These are phyloP conservation scores for Kurtzmaniella quercitrusa DNA, from an alignment of 1,139 yeast genomes.

Conservation along the genomic window DNA sequence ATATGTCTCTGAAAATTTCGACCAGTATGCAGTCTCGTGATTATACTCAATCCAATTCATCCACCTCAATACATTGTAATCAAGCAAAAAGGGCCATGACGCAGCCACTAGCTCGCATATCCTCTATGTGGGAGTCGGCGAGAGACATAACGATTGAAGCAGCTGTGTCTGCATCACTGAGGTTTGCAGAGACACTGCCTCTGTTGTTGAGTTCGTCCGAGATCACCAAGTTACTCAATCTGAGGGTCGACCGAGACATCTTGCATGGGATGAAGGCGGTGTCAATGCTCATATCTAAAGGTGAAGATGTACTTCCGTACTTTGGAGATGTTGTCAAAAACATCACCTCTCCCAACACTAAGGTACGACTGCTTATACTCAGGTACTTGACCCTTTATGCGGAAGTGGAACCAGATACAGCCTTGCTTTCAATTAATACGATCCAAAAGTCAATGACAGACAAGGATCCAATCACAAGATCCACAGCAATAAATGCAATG, in stretches of 20 bases:
- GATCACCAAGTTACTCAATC: constrained; percentile 60
- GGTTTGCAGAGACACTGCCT: constrained; percentile 52
- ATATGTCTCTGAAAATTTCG: too few species aligned
- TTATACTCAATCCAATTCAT: too few species aligned
- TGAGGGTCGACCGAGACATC: constrained; percentile 68
- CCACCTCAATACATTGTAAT: too few species aligned
- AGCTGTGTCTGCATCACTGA: constrained; percentile 71
- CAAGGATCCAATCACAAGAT: constrained; percentile 61
- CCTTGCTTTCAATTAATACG: constrained; percentile 84
- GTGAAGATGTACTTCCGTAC: constrained; percentile 56
- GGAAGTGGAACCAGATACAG: constrained; percentile 81
- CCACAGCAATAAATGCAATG: constrained; percentile 73
- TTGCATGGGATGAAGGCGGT: constrained; percentile 75
- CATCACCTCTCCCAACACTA: constrained; percentile 66
- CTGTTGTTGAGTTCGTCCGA: constrained; percentile 57
- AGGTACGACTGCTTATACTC: constrained; percentile 74
- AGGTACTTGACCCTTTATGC: constrained; percentile 75
- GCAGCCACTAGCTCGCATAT: constrained; percentile 37
- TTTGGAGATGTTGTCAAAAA: constrained; percentile 91
- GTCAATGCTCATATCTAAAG: constrained; percentile 60
- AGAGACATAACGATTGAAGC: constrained; percentile 77
- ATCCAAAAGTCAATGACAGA: constrained; percentile 81
- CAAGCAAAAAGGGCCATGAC: constrained; percentile 22
- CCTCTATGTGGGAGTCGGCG: constrained; percentile 70
- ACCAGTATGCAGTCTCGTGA: too few species aligned